Conservation (phyloP, 2,329 filamentous ascomycete genomes). For the Penicillium sp. region DNA sequence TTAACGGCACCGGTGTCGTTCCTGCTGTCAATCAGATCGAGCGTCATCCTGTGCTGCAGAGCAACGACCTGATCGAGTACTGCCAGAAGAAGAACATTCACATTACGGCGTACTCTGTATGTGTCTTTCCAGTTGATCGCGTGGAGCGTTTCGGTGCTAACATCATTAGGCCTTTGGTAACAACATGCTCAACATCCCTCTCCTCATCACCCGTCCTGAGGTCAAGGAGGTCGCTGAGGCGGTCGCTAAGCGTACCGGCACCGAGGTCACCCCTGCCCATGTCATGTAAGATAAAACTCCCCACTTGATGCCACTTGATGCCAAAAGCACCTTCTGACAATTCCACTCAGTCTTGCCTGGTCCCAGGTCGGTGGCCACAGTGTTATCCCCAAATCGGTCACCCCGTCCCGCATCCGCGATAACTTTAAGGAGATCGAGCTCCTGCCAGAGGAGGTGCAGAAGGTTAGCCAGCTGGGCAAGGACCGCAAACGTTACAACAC, state of each 20-base stretch:
- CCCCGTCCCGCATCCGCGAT: conserved; percentile 41
- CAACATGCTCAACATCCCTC: conserved; percentile 59
- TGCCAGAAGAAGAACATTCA: conserved; percentile 59
- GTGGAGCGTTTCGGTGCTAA: neutral
- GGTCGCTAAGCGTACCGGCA: conserved; percentile 35
- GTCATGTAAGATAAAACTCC: conserved; percentile 28
- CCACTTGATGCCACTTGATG: neutral
- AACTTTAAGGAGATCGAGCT: conserved; percentile 46
- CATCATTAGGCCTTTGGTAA: conserved; percentile 52
- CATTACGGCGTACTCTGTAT: conserved; percentile 61
- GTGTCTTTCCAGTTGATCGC: neutral
- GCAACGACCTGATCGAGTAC: conserved; percentile 56
- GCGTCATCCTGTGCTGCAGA: conserved; percentile 67
- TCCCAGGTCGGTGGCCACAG: conserved; percentile 41
- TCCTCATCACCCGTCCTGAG: conserved; percentile 62
- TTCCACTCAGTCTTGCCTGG: conserved; percentile 35
- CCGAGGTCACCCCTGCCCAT: conserved; percentile 35
- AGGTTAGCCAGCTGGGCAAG: conserved; percentile 34
- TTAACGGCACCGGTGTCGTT: conserved; percentile 55
- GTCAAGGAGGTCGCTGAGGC: conserved; percentile 65
- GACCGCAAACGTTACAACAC: conserved; percentile 38
- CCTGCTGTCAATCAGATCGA: conserved; percentile 69
- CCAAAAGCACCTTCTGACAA: conserved; percentile 8
- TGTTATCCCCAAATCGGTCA: conserved; percentile 46
- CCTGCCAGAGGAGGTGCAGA: conserved; percentile 36